Base-by-base conservation (phyloP, 257 asterid species). In the Nyctanthes arbortristis region DNA sequence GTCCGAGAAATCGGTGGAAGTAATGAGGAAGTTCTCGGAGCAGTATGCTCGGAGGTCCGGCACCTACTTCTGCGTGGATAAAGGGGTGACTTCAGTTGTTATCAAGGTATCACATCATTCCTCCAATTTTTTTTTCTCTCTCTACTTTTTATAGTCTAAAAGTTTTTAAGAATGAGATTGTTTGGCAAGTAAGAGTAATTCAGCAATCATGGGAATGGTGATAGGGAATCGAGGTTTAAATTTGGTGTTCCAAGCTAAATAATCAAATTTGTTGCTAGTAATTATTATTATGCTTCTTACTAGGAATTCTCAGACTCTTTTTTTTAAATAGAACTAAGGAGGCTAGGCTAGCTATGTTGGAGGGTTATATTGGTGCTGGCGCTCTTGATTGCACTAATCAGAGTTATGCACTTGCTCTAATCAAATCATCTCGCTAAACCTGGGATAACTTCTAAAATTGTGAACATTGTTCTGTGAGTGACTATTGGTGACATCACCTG, bases 11-110 rank as follows among this genome's bases (percentile, higher is more conserved):
- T 94, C 99, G 56, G 93, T 94, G 22, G 97, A 94, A 35, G 36
- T 88, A 62, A 94, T 91, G 99, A 91, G 99, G 85, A 94, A 94
- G 77, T 94, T 94, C 73, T 94, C 99, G 74, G 99, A 91, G 87
- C 99, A 90, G 89, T 94, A 91, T 79, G 97, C 97, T 4, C 88
- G 97, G 52, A 86, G 72, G 85, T 94, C 97, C 8, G 89, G 72
- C 63, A 89, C 97, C 1, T 94, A 85, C 75, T 94, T 94, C 82
- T 91, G 97, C 75, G 86, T 85, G 49, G 99, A 94, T 76, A 94
- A 94, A 79, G 81, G 96, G 8, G 99, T 94, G 32, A 89, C 97
- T 67, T 83, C 97, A 76, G 95, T 91, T 69, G 96, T 87, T 63
- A 91, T 91, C 78, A 89, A 89, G 96, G 95, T 91, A 79, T 63